Conservation (phyloP, 2,329 filamentous ascomycete species). For the Botrytis tulipae region DNA sequence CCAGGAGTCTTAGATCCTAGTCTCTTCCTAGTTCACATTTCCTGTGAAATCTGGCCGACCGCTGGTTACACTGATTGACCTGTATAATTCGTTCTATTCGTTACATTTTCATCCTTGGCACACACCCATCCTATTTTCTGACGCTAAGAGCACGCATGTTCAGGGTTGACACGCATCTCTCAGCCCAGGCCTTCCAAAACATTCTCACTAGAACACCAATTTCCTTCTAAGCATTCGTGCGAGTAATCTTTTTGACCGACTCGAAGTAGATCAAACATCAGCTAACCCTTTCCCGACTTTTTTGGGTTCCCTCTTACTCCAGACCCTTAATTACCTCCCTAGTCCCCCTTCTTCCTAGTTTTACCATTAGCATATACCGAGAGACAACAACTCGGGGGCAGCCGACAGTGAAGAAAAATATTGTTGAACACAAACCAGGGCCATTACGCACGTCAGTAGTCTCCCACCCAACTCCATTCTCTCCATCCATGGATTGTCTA, state of each 20-base stretch:
- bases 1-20: not conserved
- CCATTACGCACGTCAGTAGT: constrained; percentile 16
- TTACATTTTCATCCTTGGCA: constrained; percentile 14
- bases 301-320: not conserved
- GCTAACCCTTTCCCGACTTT: not conserved
- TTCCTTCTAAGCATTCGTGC: constrained; percentile 18
- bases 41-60: constrained; percentile 19
- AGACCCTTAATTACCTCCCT: not conserved
- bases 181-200: constrained; percentile 6
- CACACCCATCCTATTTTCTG: not conserved
- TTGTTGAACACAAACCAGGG: constrained; percentile 4
- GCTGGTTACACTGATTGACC: not conserved
- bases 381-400: not conserved
- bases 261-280: not conserved
- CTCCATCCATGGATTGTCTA: not conserved
- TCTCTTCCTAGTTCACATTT: constrained; percentile 4
- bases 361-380: not conserved
- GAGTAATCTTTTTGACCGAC: not conserved
- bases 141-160: constrained; percentile 16
- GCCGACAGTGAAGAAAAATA: constrained; percentile 12
- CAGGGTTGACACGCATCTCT: constrained; percentile 18
- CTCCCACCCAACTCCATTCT: not conserved
- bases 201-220: constrained; percentile 18
- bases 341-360: constrained; percentile 11
- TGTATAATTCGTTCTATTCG: constrained; percentile 4